phyloP scores from a whole-genome alignment of 805 yeast genomes.

The Kluyveromyces aestuarii region DNA sequence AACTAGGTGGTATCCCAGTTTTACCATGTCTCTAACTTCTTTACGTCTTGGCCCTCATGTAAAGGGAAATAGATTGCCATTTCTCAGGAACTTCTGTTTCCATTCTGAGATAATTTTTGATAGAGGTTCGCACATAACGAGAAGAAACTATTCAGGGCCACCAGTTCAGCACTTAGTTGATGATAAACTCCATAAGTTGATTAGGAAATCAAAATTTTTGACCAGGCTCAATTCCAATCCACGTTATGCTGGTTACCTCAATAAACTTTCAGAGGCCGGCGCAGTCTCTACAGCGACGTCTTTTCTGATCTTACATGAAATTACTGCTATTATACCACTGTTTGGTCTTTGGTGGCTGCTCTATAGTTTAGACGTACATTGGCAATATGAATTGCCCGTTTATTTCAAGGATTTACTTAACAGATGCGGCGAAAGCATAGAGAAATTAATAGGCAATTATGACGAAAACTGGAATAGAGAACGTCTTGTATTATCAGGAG shows the following conservation, averaged over 20 bases:
- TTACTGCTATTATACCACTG: slow-evolving; percentile 66
- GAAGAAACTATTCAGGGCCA: neutral
- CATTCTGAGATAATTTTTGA: neutral
- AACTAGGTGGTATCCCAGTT: neutral
- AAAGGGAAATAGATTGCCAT: neutral
- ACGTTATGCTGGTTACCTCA: slow-evolving; percentile 18
- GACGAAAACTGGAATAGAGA: slow-evolving; percentile 36
- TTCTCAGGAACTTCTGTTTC: neutral
- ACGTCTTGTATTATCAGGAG: slow-evolving; percentile 57
- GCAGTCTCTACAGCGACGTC: slow-evolving; percentile 37
- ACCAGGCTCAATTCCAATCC: slow-evolving; percentile 21
- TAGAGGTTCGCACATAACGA: neutral
- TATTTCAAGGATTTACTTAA: slow-evolving; percentile 34
- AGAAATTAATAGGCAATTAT: slow-evolving; percentile 36
- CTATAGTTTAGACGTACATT: slow-evolving; percentile 40
- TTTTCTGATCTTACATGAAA: slow-evolving; percentile 61
- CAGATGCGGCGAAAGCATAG: slow-evolving; percentile 50
- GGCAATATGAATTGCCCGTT: slow-evolving; percentile 15
- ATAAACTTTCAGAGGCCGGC: slow-evolving; percentile 22
- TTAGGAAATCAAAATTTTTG: slow-evolving; percentile 19
- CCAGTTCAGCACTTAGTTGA: neutral
- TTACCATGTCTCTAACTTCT: neutral
- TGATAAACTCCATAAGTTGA: slow-evolving; percentile 16
- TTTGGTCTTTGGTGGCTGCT: slow-evolving; percentile 59
- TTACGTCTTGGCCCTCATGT: neutral